phyloP scores from a whole-genome alignment of 106 monocot genomes.

The Platanthera guangdongensis region DNA sequence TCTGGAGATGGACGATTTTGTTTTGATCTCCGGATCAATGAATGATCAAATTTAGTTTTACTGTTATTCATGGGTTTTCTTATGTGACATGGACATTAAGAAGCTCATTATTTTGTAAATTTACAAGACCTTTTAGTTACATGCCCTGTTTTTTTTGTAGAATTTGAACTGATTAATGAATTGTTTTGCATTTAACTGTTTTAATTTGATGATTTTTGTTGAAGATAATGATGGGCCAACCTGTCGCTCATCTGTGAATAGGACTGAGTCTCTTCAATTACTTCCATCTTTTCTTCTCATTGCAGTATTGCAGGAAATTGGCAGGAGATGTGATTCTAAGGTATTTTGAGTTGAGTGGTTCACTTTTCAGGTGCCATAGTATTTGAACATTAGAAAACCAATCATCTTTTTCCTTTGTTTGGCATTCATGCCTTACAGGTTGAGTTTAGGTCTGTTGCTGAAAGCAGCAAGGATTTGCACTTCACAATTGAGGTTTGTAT shows the following conservation, averaged over 20 bases:
- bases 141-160: neutral
- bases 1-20: no score
- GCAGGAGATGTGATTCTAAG: conserved; percentile 40
- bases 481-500: conserved; percentile 56
- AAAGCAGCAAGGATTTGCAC: conserved; percentile 40
- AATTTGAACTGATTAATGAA: neutral
- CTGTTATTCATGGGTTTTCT: no score
- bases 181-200: neutral
- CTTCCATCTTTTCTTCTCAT: conserved; percentile 33
- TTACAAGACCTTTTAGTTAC: neutral
- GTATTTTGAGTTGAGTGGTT: conserved; percentile 3
- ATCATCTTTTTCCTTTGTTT: neutral
- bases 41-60: no score
- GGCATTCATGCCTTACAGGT: conserved; percentile 23
- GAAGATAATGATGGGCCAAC: conserved; percentile 42
- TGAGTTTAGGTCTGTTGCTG: conserved; percentile 54
- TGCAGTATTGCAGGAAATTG: conserved; percentile 68
- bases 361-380: neutral
- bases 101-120: neutral
- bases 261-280: conserved; percentile 20
- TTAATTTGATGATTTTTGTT: conserved; percentile 16
- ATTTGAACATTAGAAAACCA: neutral
- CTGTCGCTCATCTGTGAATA: conserved; percentile 20
- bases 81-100: no score
- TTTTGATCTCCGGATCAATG: no score